These are phyloP conservation scores for Cymbidium sinense DNA, from an alignment of 106 monocot genomes.

Conservation along the genomic window DNA sequence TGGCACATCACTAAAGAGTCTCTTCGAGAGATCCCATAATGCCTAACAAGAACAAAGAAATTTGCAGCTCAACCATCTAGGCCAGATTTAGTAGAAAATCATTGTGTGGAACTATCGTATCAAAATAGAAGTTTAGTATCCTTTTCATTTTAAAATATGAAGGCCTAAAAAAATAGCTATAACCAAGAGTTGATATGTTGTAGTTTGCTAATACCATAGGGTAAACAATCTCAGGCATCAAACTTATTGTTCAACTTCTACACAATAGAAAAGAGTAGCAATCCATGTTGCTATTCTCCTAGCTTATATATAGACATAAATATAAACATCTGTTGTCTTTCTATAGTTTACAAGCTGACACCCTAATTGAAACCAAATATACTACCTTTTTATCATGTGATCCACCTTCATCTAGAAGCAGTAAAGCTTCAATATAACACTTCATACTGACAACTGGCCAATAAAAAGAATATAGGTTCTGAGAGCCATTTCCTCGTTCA, in stretches of 20 bases:
- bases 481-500: neutral
- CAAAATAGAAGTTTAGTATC: too few species aligned
- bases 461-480: neutral
- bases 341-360: neutral
- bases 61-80: too few species aligned
- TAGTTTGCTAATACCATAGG: neutral
- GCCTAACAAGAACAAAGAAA: too few species aligned
- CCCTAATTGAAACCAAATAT: neutral
- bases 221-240: neutral
- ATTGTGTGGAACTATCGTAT: too few species aligned
- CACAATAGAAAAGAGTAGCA: neutral
- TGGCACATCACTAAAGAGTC: too few species aligned
- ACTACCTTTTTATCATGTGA: neutral
- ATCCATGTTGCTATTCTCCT: neutral
- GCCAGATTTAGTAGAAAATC: too few species aligned
- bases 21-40: too few species aligned
- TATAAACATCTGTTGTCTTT: neutral
- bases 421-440: too few species aligned
- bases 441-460: neutral
- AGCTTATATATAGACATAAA: neutral
- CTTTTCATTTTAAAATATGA: neutral
- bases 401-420: neutral
- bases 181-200: neutral
- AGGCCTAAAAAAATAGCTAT: neutral
- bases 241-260: neutral